Base-by-base conservation (phyloP, 2,329 filamentous ascomycete genomes). In the Xylaria sp. region DNA sequence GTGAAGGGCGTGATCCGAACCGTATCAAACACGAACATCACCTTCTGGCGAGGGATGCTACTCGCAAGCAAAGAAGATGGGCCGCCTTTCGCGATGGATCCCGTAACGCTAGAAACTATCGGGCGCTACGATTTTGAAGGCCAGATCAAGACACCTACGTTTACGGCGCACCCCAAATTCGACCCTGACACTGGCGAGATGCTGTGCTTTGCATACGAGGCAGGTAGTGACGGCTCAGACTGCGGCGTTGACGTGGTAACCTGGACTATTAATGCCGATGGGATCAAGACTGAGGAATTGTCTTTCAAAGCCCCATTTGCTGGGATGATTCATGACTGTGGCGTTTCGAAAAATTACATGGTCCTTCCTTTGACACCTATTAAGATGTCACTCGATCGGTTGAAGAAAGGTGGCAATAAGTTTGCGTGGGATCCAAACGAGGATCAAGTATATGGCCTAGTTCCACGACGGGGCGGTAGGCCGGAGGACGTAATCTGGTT, bases 21-120 rank as follows among this genome's bases (percentile, higher is more conserved):
- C 0, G 86, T 86, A 0, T 82, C 84, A 2, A 90, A 90, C 70
- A 90, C 87, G 1, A 90, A 90, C 65, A 79, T 90, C n/a, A 79
- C 86, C 1, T 87, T 85, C 72, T 90, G 86, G 84, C 79, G 85
- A 8, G 86, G 86, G 0, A 82, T 85, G 55, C 73, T 89, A 65
- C 79, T 89, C 4, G 86, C 86, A 0, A 81, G 79, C 60, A 90
- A 89, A 72, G 88, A 90, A 65, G 84, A 86, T 65, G 81, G 83
- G 0, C 84, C 83, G 16, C 85, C 85, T 0, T 87, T 81, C 69
- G 84, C 84, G 0, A 80, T 87, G 81, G 83, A 87, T 65, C 85
- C 84, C 0, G 72, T 74, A 2, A 85, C 84, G 0, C 76, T 87
- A 3, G 83, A 85, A 72, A 87, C 85, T 0, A 78, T 83, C 18